phyloP scores from a whole-genome alignment of 2,329 filamentous ascomycete species.

The Arthrobotrys pseudoclavata region DNA sequence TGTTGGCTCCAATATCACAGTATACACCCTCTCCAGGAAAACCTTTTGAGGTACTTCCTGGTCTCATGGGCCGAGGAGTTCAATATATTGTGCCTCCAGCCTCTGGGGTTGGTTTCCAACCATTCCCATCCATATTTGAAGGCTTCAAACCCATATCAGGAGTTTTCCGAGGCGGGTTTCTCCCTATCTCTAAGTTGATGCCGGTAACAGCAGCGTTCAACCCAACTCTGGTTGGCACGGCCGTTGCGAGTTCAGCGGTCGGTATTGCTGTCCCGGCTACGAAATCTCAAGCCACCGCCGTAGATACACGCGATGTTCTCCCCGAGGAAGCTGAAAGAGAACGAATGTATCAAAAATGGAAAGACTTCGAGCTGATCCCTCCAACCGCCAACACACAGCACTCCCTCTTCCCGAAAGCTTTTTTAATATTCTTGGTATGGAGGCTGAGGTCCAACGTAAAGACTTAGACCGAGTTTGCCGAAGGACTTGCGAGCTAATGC shows the following conservation, averaged over 20 bases:
- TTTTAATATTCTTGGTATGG: neutral
- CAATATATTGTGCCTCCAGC: neutral
- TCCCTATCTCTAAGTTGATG: neutral
- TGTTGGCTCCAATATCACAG: neutral
- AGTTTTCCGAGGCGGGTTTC: neutral
- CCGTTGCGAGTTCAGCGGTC: too few relatives aligned
- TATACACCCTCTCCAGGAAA: neutral
- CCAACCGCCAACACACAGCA: neutral
- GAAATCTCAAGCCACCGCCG: too few relatives aligned
- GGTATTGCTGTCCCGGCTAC: too few relatives aligned
- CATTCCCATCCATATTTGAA: neutral
- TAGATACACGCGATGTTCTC: too few relatives aligned
- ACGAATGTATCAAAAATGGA: neutral
- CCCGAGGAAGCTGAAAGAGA: neutral
- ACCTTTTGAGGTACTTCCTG: neutral
- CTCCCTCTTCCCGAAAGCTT: slow-evolving; percentile 1
- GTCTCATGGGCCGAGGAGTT: neutral
- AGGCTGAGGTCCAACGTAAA: neutral
- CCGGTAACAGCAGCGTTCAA: neutral
- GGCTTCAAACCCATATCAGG: neutral
- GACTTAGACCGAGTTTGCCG: too few relatives aligned
- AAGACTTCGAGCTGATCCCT: neutral
- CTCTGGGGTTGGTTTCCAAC: neutral
- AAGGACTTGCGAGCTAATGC: too few relatives aligned
- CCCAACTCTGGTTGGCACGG: neutral